Evolutionary conservation across 805 yeast genomes (phyloP).

Genomic region (Lipomyces chichibuensis): DNA sequence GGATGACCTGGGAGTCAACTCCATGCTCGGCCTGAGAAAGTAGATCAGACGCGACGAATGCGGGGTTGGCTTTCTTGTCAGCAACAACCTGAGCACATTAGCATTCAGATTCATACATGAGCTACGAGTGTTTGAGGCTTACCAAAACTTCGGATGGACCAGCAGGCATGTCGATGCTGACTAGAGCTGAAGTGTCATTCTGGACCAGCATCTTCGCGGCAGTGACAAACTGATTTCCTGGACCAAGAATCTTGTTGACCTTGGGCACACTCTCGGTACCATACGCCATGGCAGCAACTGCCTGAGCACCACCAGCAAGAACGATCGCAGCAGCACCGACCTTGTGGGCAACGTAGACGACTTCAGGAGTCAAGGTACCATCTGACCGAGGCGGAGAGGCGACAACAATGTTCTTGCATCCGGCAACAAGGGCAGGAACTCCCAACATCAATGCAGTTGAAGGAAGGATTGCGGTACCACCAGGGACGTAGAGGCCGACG

Average conservation of each 20-base stretch:
- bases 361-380: slow-evolving; percentile 94
- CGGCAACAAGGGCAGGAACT: slow-evolving; percentile 97
- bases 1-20: slow-evolving; percentile 93
- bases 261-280: slow-evolving; percentile 93
- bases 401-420: slow-evolving; percentile 85
- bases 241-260: slow-evolving; percentile 96
- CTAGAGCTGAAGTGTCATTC: slow-evolving; percentile 91
- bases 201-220: slow-evolving; percentile 98
- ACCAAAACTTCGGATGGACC: slow-evolving; percentile 98
- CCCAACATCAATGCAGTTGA: slow-evolving; percentile 98
- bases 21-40: slow-evolving; percentile 99
- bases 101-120: not conserved
- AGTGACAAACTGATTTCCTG: slow-evolving; percentile 98
- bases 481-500: slow-evolving; percentile 96
- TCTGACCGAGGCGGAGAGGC: slow-evolving; percentile 96
- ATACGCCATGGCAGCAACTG: slow-evolving; percentile 97
- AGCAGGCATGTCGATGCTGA: slow-evolving; percentile 99
- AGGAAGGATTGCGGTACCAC: slow-evolving; percentile 98
- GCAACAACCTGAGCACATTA: slow-evolving; percentile 53
- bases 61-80: slow-evolving; percentile 85
- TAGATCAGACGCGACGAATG: slow-evolving; percentile 94
- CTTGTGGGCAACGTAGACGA: slow-evolving; percentile 94
- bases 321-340: slow-evolving; percentile 90
- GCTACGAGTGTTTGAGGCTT: not conserved
- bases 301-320: slow-evolving; percentile 99